Conservation (phyloP, 495 filamentous ascomycete species). For the Trichocladium antarcticum region DNA sequence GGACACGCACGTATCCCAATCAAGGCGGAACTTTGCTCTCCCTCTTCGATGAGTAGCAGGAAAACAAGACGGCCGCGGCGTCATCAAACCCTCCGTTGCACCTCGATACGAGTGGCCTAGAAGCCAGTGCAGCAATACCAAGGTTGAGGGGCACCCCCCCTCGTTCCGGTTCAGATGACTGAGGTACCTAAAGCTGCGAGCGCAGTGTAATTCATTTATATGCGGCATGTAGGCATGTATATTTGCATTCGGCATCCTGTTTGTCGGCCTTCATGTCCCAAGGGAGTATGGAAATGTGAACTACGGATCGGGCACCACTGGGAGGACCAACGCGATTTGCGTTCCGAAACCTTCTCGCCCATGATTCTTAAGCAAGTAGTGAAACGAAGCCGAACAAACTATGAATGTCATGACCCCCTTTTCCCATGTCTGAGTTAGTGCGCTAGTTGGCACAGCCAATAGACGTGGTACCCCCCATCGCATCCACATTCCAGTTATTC, state of each 20-base stretch:
- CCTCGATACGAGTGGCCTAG: conserved; percentile 13
- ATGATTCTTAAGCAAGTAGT: no score
- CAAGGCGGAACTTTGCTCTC: not conserved
- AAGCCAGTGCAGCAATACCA: conserved; percentile 4
- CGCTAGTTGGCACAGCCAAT: not conserved
- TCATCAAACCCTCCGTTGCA: not conserved
- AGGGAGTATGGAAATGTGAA: no score
- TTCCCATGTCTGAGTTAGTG: not conserved
- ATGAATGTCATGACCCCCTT: no score
- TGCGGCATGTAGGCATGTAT: not conserved
- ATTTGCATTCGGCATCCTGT: not conserved
- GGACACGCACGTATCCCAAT: not conserved
- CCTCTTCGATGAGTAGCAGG: not conserved
- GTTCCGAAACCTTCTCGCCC: no score
- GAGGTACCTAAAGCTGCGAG: not conserved
- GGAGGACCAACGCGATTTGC: no score
- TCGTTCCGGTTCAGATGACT: not conserved
- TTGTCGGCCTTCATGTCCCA: not conserved
- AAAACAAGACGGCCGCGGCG: not conserved
- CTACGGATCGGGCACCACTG: no score
- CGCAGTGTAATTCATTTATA: not conserved
- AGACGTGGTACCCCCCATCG: not conserved
- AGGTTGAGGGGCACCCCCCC: not conserved
- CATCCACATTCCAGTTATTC: conserved; percentile 24
- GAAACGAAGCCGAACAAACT: no score